A percentile compares a stretch with the other conserved stretches of the same genome.
These are phyloP conservation scores for Planoprotostelium fungivorum DNA, from an alignment of 78 protist genomes.

Conservation along the genomic window DNA sequence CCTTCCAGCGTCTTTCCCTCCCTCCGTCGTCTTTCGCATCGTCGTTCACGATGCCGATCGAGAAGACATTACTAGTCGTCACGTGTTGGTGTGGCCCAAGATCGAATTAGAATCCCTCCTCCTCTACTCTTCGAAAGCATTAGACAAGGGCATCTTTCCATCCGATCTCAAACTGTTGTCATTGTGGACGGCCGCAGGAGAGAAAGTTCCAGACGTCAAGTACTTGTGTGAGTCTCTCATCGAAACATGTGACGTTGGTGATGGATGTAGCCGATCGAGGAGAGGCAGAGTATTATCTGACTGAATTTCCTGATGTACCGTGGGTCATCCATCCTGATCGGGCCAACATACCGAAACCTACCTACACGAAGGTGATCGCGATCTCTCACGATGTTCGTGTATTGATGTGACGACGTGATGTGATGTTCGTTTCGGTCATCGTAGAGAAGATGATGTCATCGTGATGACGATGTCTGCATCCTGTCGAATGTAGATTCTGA, in stretches of 20 bases:
- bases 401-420: no score
- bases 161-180: neutral
- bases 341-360: neutral
- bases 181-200: neutral
- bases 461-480: no score
- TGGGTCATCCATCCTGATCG: neutral
- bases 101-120: neutral
- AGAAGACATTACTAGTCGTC: neutral
- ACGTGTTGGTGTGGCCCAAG: neutral
- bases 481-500: no score
- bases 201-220: neutral
- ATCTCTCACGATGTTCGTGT: no score
- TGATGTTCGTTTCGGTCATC: no score
- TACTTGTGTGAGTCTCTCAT: neutral
- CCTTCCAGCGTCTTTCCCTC: no score
- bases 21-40: neutral
- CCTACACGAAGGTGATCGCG: neutral
- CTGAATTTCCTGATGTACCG: constrained; percentile 1
- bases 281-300: neutral
- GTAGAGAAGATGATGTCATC: no score
- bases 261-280: neutral
- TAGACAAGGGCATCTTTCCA: neutral
- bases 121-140: neutral
- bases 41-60: neutral
- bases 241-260: neutral